A percentile compares a stretch with the other conserved stretches of the same genome.
Evolutionary conservation across 495 filamentous ascomycete species (phyloP).

Genomic region (Mycothermus thermophilus): DNA sequence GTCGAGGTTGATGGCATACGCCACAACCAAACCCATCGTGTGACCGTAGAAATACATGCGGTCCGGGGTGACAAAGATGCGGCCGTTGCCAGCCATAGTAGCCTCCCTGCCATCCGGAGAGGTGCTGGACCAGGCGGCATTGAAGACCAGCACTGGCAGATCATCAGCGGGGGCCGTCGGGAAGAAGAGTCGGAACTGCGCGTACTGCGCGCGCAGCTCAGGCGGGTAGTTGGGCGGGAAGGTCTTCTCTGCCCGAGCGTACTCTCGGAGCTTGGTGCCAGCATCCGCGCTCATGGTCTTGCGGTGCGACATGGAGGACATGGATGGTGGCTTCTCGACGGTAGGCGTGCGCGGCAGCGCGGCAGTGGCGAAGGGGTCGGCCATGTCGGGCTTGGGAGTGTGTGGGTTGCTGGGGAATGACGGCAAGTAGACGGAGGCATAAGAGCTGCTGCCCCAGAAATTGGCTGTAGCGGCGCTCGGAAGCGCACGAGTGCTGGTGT

Average conservation of each 20-base stretch:
- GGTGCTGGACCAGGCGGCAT: constrained; percentile 38
- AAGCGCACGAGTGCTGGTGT: constrained; percentile 46
- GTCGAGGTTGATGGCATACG: constrained; percentile 57
- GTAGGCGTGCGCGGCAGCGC: constrained; percentile 28
- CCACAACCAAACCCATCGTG: constrained; percentile 80
- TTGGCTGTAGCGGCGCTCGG: constrained; percentile 81
- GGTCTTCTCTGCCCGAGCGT: constrained; percentile 29
- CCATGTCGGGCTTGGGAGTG: constrained; percentile 28
- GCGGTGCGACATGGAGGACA: constrained; percentile 42
- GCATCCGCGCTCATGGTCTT: constrained; percentile 72
- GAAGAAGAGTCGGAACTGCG: constrained; percentile 85
- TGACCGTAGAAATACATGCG: constrained; percentile 94
- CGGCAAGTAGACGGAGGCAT: constrained; percentile 52
- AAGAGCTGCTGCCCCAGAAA: constrained; percentile 77
- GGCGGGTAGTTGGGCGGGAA: constrained; percentile 75
- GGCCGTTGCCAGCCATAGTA: constrained; percentile 44
- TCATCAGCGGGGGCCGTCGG: constrained; percentile 61
- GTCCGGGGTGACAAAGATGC: constrained; percentile 73
- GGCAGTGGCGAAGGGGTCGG: constrained; percentile 33
- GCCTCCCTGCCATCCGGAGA: constrained; percentile 22
- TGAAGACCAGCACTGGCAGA: constrained; percentile 57
- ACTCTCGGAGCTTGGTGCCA: constrained; percentile 21
- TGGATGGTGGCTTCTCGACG: constrained; percentile 12
- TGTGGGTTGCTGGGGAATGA: constrained; percentile 16
- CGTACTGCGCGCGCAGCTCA: constrained; percentile 73